Conservation (phyloP, 2,329 filamentous ascomycete genomes). For the Sordariomycetes sp. region DNA sequence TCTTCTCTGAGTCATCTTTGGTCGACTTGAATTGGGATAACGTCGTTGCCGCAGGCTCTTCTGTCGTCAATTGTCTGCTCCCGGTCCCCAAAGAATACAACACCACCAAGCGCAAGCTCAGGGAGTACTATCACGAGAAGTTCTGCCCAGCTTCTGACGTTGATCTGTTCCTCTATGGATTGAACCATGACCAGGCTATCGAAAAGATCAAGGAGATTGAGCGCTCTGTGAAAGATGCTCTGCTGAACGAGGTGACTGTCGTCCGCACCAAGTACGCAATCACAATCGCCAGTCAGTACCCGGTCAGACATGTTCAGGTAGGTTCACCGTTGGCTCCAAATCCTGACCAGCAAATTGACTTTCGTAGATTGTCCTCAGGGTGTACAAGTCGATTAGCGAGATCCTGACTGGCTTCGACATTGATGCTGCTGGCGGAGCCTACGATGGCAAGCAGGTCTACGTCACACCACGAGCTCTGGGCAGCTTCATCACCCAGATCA, state of each 20-base stretch:
- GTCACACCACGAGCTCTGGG: constrained; percentile 67
- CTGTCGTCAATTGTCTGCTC: constrained; percentile 70
- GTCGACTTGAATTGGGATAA: constrained; percentile 74
- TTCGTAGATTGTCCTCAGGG: constrained; percentile 65
- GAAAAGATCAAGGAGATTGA: constrained; percentile 84
- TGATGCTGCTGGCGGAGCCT: constrained; percentile 74
- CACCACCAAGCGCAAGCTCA: constrained; percentile 50
- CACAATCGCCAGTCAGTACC: constrained; percentile 78
- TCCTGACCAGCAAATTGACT: background rate
- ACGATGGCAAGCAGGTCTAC: constrained; percentile 73
- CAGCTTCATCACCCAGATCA: constrained; percentile 74
- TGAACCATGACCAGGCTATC: constrained; percentile 67
- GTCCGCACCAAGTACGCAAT: constrained; percentile 81
- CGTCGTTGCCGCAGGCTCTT: constrained; percentile 71
- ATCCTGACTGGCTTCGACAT: constrained; percentile 86
- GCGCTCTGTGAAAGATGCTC: constrained; percentile 61
- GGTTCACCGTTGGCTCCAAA: constrained; percentile 7
- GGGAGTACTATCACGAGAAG: constrained; percentile 73
- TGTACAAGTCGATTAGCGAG: constrained; percentile 77
- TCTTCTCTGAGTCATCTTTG: constrained; percentile 75
- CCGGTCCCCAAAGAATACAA: constrained; percentile 57
- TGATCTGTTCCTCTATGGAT: constrained; percentile 75
- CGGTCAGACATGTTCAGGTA: constrained; percentile 67
- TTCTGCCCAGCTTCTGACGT: constrained; percentile 80
- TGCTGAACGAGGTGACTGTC: constrained; percentile 75